Evolutionary conservation across 768 basidiomycete genomes (phyloP).

Genomic region (Boletus rex-veris): DNA sequence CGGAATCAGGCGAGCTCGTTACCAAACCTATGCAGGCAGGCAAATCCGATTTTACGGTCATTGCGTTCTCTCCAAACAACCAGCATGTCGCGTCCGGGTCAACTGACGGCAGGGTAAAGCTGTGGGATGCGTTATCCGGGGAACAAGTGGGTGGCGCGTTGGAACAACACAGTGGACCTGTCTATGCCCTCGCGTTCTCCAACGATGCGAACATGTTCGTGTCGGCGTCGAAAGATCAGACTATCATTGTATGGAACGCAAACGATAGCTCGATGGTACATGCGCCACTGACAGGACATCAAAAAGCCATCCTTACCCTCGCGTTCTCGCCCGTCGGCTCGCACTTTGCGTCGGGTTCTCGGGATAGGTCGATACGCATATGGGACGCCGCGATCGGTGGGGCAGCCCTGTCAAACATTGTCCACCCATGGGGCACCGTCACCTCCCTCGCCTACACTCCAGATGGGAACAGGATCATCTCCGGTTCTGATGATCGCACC

Average conservation of each 20-base stretch:
- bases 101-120: constrained; percentile 14
- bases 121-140: constrained; percentile 29
- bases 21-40: constrained; percentile 16
- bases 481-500: constrained; percentile 29
- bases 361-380: constrained; percentile 26
- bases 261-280: constrained; percentile 12
- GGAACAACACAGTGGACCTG: constrained; percentile 15
- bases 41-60: constrained; percentile 10
- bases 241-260: constrained; percentile 27
- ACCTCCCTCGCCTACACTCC: constrained; percentile 28
- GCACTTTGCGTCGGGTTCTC: constrained; percentile 30
- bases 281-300: constrained; percentile 20
- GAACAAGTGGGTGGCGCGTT: constrained; percentile 15
- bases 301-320: constrained; percentile 25
- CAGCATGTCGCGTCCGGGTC: constrained; percentile 25
- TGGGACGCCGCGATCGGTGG: constrained; percentile 27
- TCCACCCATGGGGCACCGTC: constrained; percentile 18
- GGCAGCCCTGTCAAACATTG: constrained; percentile 14
- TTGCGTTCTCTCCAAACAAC: constrained; percentile 31
- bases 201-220: constrained; percentile 23
- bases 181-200: constrained; percentile 32
- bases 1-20: constrained; percentile 26
- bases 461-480: constrained; percentile 29
- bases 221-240: constrained; percentile 26
- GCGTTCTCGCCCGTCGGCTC: constrained; percentile 27